Evolutionary conservation across 2,329 filamentous ascomycete species (phyloP).

Genomic region (Penicillium freii): DNA sequence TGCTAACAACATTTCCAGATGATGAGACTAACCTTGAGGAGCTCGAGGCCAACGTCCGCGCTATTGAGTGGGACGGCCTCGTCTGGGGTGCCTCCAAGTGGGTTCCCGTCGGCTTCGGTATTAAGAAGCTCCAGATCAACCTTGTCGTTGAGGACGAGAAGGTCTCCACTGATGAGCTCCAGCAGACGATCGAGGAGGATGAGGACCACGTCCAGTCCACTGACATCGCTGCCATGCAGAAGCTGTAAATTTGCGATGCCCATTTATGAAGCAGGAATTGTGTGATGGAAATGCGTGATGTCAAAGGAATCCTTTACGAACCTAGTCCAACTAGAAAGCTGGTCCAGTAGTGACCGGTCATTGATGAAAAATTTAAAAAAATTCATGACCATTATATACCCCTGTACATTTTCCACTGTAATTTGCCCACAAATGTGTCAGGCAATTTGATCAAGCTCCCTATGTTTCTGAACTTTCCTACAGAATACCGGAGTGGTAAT

Average conservation of each 20-base stretch:
- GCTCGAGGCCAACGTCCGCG: conserved; percentile 76
- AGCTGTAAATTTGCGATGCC: conserved; percentile 63
- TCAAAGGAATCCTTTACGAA: conserved; percentile 40
- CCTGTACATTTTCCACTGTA: neutral
- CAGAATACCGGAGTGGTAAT: too few species aligned
- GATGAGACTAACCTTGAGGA: conserved; percentile 90
- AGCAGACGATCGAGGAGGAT: conserved; percentile 78
- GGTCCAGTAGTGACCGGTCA: conserved; percentile 25
- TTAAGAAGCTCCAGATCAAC: conserved; percentile 99
- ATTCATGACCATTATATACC: conserved; percentile 23
- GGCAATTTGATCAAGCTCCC: neutral
- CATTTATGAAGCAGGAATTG: conserved; percentile 34
- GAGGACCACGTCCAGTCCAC: conserved; percentile 97
- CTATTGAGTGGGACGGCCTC: conserved; percentile 88
- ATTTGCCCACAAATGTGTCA: neutral
- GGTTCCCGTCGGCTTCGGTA: conserved; percentile 89
- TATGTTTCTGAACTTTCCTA: neutral
- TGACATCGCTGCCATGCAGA: conserved; percentile 86
- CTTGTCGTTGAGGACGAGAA: conserved; percentile 97
- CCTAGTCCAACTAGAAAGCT: conserved; percentile 28
- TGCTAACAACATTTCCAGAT: conserved; percentile 51
- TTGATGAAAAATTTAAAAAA: conserved; percentile 35
- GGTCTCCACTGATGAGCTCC: conserved; percentile 80
- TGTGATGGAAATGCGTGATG: conserved; percentile 39
- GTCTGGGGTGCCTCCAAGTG: conserved; percentile 93